Evolutionary conservation across 139 green algal genomes (phyloP), one percentile per base, ranked within the genome.

Genomic region (Nannochloris sp.): DNA sequence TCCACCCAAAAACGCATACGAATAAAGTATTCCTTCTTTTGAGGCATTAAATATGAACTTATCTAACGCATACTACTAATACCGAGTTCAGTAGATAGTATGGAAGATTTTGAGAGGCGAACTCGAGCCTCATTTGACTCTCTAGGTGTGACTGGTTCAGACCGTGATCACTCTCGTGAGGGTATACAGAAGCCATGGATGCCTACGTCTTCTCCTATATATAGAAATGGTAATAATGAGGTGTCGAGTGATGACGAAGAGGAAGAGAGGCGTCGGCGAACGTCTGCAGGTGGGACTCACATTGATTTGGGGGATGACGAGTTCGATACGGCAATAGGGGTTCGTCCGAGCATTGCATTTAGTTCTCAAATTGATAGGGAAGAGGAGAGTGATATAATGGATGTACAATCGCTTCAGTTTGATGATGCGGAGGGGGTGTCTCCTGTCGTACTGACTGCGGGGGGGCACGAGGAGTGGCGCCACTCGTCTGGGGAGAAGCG

Each of bases 341-440:
- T 74, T 44, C 49, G 25, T n/a, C 56, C 62, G 14, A 49, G 23
- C 16, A 64, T 28, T 30, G 40, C 40, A 29, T 77, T 80, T 51
- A 75, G 71, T 50, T 51, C 49, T 8, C 66, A 68, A 5, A 56
- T 83, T 29, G 77, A 84, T 44, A 48, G 61, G 0, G 77, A 84
- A 48, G 70, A 64, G 20, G 70, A 77, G 48, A 61, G 66, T 25
- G 61, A 63, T 8, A 61, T 61, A 4, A 36, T 68, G 2, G 70
- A 77, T 31, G 3, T 53, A 53, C 46, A 53, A 12, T 53, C 46
- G 14, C 25, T 64, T 23, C 58, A 49, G 58, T 64, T 28, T 50
- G 23, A 28, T 30, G 20, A 31, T 64, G 14, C 14, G 20, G 23
- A 44, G 17, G n/a, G 17, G 56, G 20, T 25, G 17, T 49, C n/a